Conservation (phyloP, 78 protist genomes). For the Dictyostelium intermedium region DNA sequence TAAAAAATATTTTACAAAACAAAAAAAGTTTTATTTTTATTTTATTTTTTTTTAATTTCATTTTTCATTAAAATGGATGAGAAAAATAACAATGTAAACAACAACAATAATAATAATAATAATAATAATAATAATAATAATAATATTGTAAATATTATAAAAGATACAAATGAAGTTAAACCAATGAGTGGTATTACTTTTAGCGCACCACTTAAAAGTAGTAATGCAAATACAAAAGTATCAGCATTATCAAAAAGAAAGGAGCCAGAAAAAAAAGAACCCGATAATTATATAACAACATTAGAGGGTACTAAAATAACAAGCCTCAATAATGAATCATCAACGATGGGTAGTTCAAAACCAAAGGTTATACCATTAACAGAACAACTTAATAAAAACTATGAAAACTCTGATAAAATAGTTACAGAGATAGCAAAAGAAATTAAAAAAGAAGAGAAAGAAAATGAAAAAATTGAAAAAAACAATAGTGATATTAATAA, state of each 20-base stretch:
- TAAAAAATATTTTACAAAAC: background rate
- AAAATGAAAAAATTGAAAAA: background rate
- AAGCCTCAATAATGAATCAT: background rate
- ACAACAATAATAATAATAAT: too few species aligned
- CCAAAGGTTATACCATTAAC: constrained; percentile 6
- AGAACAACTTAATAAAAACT: background rate
- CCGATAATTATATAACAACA: background rate
- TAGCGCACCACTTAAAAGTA: background rate
- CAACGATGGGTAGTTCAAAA: background rate
- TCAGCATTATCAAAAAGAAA: constrained; percentile 4
- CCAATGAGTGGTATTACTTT: background rate
- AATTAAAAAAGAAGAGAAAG: background rate
- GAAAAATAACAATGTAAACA: background rate
- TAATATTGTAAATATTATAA: background rate
- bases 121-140: background rate
- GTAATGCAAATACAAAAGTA: background rate
- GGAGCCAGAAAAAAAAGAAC: background rate
- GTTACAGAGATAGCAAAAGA: background rate
- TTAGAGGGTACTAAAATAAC: constrained; percentile 5
- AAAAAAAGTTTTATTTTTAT: too few species aligned
- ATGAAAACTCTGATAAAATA: background rate
- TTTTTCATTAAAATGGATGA: background rate
- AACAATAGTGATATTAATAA: background rate
- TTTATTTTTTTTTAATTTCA: background rate
- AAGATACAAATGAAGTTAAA: background rate